Conservation (phyloP, 257 asterid species). For the Solanum microdontum region DNA sequence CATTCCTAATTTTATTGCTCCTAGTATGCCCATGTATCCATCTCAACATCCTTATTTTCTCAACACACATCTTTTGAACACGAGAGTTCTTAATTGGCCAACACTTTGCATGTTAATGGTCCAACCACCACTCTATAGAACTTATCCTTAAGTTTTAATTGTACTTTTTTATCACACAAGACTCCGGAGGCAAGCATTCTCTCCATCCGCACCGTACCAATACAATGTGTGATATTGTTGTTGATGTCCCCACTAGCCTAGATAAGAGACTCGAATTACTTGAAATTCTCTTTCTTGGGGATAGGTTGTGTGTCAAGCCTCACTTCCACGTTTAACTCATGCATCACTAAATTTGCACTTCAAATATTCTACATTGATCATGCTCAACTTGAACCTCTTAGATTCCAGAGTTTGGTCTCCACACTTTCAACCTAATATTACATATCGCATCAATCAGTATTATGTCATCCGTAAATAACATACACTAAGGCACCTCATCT, state of each 20-base stretch:
- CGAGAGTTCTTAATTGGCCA: not conserved
- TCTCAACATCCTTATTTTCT: not conserved
- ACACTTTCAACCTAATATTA: not conserved
- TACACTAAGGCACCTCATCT: not conserved
- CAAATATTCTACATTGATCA: not conserved
- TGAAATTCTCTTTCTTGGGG: not conserved
- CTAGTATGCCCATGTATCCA: not conserved
- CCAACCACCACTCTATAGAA: not conserved
- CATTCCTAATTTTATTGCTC: not conserved
- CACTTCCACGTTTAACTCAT: not conserved
- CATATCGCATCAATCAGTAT: no score
- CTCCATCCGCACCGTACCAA: not conserved
- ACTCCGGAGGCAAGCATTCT: not conserved
- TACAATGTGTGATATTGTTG: not conserved
- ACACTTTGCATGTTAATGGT: not conserved
- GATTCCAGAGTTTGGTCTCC: not conserved
- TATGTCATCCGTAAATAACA: not conserved
- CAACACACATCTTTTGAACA: not conserved
- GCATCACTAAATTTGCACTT: not conserved
- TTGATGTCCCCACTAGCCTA: not conserved
- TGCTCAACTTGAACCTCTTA: not conserved
- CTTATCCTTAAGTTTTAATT: not conserved
- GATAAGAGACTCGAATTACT: not conserved
- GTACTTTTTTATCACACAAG: not conserved
- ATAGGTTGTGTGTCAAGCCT: not conserved